phyloP scores from a whole-genome alignment of 345 rosid species.

The Melaleuca quinquenervia region DNA sequence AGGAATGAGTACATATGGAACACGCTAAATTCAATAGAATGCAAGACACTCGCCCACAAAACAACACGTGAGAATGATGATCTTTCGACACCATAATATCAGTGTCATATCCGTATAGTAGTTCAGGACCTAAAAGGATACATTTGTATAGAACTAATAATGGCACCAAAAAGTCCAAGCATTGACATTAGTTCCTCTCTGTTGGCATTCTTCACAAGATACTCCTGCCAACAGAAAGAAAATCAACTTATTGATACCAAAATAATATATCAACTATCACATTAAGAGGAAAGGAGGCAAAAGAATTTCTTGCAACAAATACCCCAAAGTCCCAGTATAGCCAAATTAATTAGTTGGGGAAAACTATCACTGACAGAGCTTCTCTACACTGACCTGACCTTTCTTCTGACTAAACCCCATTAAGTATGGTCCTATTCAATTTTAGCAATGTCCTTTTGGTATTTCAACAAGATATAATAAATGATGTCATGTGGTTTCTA shows the following conservation, averaged over 20 bases:
- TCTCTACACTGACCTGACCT: background rate
- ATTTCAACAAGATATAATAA: background rate
- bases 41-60: background rate
- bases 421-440: background rate
- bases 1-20: background rate
- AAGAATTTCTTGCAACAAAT: background rate
- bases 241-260: background rate
- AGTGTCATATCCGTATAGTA: background rate
- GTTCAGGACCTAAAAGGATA: conserved; percentile 36
- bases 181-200: conserved; percentile 73
- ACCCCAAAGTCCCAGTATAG: background rate
- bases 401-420: background rate
- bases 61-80: background rate
- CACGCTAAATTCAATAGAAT: background rate
- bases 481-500: background rate
- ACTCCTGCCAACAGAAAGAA: conserved; percentile 38
- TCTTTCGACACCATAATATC: background rate
- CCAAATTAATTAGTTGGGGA: background rate
- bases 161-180: conserved; percentile 74
- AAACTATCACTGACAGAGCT: background rate
- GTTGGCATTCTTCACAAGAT: conserved; percentile 72
- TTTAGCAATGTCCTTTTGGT: background rate
- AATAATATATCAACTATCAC: background rate
- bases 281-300: background rate
- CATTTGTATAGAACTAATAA: conserved; percentile 80